Conservation (phyloP, 2,329 filamentous ascomycete species). For the Emmonsia crescens region DNA sequence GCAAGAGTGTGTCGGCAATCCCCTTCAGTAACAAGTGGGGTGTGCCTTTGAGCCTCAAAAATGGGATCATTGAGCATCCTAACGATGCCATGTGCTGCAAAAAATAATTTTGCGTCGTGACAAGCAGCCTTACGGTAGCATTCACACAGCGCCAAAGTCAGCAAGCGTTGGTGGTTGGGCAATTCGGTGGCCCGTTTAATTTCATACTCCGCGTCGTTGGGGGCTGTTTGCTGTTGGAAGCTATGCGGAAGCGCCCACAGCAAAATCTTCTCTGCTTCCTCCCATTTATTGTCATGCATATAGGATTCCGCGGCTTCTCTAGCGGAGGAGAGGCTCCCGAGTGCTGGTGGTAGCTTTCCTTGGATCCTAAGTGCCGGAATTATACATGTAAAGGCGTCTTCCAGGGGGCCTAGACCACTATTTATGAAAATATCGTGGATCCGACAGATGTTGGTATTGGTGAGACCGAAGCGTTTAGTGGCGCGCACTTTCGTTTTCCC, state of each 20-base stretch:
- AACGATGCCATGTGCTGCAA: slow-evolving; percentile 4
- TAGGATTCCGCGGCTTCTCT: slow-evolving; percentile 5
- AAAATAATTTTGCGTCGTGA: neutral
- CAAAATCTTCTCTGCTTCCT: slow-evolving; percentile 5
- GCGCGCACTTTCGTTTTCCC: slow-evolving; percentile 7
- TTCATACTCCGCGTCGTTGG: neutral
- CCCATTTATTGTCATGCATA: neutral
- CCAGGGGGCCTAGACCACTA: slow-evolving; percentile 17
- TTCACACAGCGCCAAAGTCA: slow-evolving; percentile 7
- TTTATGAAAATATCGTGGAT: slow-evolving; percentile 21
- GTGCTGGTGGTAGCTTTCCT: slow-evolving; percentile 5
- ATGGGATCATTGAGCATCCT: neutral
- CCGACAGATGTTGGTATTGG: slow-evolving; percentile 12
- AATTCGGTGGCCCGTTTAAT: neutral
- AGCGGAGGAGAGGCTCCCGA: neutral
- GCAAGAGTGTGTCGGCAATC: neutral
- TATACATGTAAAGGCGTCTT: slow-evolving; percentile 25
- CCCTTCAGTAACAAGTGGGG: neutral
- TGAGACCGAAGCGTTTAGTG: slow-evolving; percentile 11
- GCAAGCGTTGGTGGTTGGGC: slow-evolving; percentile 1
- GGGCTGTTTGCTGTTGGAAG: neutral
- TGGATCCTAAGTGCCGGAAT: slow-evolving; percentile 16
- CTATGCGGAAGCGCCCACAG: slow-evolving; percentile 4
- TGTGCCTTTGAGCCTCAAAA: neutral
- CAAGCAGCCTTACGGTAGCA: slow-evolving; percentile 7